Base-by-base conservation (phyloP, 805 yeast genomes). In the Debaryomyces tyrocola region DNA sequence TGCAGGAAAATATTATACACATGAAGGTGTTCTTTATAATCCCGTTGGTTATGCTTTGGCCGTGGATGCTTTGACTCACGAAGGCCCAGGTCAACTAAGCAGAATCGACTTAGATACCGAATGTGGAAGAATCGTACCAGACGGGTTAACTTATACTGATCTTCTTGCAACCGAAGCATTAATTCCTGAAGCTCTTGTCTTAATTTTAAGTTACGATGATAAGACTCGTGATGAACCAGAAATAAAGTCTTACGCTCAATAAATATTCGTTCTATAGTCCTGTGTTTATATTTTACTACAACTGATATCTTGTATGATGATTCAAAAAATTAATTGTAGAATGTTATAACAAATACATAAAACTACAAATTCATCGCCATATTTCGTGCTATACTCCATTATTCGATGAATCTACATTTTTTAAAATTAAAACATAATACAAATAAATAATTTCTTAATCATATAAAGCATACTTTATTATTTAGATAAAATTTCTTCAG, bases 401-500 rank as follows among this genome's bases (percentile, higher is more conserved):
- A 17, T 17, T 17, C 18, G 18, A 17, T 17, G 18, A 17, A 17
- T 17, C 18, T 17, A 17, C 18, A 17, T 17, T 4, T 17, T 17
- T 17, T 17, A 2, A 17, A 17, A 17, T 17, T 4, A 17, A 17
- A 17, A 17, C 18, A 17, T 17, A 17, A 17, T 17, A 17, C 18
- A 17, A 17, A 17, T 17, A 17, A 17, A 17, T 17, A 17, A 17
- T 17, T 17, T 17, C 18, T 17, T 17, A 17, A 4, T 17, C 4
- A 17, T 17, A 17, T 17, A 17, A 17, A 17, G 10, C 27, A 24
- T 24, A 24, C 4, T 35, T 35, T 4, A 17, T 31, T 41, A 46
- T 28, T 41, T 41, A 12, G 47, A 43, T 35, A 64, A 60, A 28
- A 54, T 55, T 43, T 58, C 63, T 15, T 58, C 65, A 7, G 65